Evolutionary conservation across 2,329 filamentous ascomycete genomes (phyloP), one percentile per base, ranked within the genome.

Genomic region (Trichoderma brevicompactum): DNA sequence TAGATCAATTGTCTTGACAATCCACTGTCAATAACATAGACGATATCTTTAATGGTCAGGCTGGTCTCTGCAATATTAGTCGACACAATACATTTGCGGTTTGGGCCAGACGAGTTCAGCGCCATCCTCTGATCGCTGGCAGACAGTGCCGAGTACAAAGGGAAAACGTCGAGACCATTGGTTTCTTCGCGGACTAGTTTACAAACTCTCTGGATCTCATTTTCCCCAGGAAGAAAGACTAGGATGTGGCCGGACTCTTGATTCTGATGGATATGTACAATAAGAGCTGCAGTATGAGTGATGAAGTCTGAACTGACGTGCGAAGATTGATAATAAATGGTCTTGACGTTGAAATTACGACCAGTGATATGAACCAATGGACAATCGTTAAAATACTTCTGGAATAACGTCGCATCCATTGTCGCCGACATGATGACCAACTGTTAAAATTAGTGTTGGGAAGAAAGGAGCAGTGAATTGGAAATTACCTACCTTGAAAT

Each of bases 401-500:
- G 43, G 50, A 68, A 69, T 17, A 43, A 19, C 28, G 48, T 43
- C 17, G 52, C 46, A 61, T 69, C 54, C 32, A 67, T 28, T 1
- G 66, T 68, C 7, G 68, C 65, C n/a, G 68, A 68, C 61, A 68
- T 68, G 55, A 68, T 53, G 17, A 66, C 41, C 8, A 66, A 54
- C 66, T 65, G 10, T 17, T 7, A 54, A 13, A 7, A 43, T 34
- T 36, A 48, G 5, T 50, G 36, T 66, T 36, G 53, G 44, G 38
- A 15, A 17, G 28, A 48, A 8, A 23, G n/a, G 19, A 50, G 17
- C 13, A 34, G 46, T 32, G 13, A 34, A 56, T n/a, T 34, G 46
- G 49, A 46, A 17, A 17, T 6, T 7, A 36, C 32, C 15, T 62
- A 61, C 44, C 61, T 66, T 68, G 36, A 64, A 40, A 34, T 65